Evolutionary conservation across 1,139 yeast species (phyloP).

Genomic region (Geotrichum restrictum): DNA sequence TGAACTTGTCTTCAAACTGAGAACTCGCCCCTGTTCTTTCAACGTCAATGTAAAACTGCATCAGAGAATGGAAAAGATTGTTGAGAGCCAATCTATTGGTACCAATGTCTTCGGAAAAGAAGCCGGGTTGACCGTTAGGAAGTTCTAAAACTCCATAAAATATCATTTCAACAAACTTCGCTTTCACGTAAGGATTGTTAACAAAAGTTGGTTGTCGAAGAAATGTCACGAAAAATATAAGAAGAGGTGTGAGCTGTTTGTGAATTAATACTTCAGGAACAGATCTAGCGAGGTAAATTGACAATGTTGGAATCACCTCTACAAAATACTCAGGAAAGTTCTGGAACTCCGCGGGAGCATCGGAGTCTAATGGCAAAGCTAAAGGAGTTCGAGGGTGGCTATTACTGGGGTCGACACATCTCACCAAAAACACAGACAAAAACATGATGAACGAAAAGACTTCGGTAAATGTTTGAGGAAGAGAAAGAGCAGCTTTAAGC

Average conservation of each 20-base stretch:
- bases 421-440: conserved; percentile 63
- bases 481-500: conserved; percentile 56
- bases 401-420: conserved; percentile 69
- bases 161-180: conserved; percentile 74
- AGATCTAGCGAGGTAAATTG: conserved; percentile 53
- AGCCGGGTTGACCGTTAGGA: conserved; percentile 56
- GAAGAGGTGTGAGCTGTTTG: conserved; percentile 40
- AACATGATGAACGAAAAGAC: conserved; percentile 76
- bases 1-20: conserved; percentile 94
- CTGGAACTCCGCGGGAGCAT: conserved; percentile 61
- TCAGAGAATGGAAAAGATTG: conserved; percentile 71
- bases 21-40: conserved; percentile 95
- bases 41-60: conserved; percentile 88
- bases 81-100: conserved; percentile 59
- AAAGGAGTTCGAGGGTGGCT: conserved; percentile 54
- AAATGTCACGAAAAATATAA: conserved; percentile 68
- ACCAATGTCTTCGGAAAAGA: conserved; percentile 62
- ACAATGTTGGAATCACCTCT: conserved; percentile 64
- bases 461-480: conserved; percentile 55
- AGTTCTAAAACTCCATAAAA: conserved; percentile 61
- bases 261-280: conserved; percentile 37
- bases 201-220: conserved; percentile 81
- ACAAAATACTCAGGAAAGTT: conserved; percentile 81
- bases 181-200: conserved; percentile 90
- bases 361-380: conserved; percentile 58